These are phyloP conservation scores for Glonium stellatum DNA, from an alignment of 495 filamentous ascomycete genomes.

Conservation along the genomic window DNA sequence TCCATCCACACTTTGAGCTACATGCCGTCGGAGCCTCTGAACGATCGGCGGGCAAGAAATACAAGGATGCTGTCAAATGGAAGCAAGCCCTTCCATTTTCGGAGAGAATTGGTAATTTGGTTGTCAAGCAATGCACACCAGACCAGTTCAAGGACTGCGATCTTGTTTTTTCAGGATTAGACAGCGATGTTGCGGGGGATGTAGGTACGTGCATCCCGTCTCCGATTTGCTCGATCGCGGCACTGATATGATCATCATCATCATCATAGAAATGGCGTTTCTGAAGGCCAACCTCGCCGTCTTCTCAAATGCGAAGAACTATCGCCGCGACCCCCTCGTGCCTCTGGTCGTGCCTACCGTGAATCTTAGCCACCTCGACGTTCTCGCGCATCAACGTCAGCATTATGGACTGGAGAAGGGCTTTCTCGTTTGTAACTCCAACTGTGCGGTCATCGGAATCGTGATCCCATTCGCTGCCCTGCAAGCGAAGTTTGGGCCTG, in stretches of 20 bases:
- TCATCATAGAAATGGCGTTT: constrained; percentile 38
- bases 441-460: constrained; percentile 43
- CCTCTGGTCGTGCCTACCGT: constrained; percentile 42
- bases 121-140: constrained; percentile 36
- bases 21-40: constrained; percentile 38
- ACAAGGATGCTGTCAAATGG: constrained; percentile 41
- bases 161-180: constrained; percentile 40
- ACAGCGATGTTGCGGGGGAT: constrained; percentile 41
- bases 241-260: constrained; percentile 5
- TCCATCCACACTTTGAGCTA: constrained; percentile 40
- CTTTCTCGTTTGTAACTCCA: constrained; percentile 43
- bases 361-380: constrained; percentile 37
- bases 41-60: constrained; percentile 41
- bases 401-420: constrained; percentile 33
- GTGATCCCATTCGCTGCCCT: constrained; percentile 42
- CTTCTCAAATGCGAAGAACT: constrained; percentile 43
- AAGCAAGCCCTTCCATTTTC: constrained; percentile 40
- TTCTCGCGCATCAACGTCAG: constrained; percentile 37
- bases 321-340: constrained; percentile 39
- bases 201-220: constrained; percentile 31
- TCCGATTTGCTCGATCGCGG: not conserved
- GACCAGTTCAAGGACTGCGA: constrained; percentile 40
- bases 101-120: constrained; percentile 36
- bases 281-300: constrained; percentile 36
- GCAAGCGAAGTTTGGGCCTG: constrained; percentile 36